Evolutionary conservation across 2,329 filamentous ascomycete genomes (phyloP).

Genomic region (Onygena corvina): DNA sequence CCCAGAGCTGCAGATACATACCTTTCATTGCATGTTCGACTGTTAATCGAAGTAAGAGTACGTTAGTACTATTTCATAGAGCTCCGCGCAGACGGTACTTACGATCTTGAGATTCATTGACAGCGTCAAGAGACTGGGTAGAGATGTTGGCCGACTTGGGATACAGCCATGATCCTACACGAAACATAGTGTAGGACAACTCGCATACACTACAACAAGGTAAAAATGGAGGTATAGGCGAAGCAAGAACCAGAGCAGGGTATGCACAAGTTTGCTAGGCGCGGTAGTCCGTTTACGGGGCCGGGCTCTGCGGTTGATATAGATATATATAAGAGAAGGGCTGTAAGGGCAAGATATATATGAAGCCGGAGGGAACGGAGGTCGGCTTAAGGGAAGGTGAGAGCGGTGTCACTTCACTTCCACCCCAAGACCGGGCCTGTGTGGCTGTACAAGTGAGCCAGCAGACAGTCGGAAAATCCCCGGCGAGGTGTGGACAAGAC

Average conservation of each 20-base stretch:
- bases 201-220: not conserved
- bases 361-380: not conserved
- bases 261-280: too few species aligned
- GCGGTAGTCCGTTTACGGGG: too few species aligned
- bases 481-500: not conserved
- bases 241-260: not conserved
- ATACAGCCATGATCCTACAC: conserved; percentile 36
- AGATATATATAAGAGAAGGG: not conserved
- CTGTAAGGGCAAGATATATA: not conserved
- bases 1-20: conserved; percentile 17
- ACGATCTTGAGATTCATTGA: conserved; percentile 45
- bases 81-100: conserved; percentile 15
- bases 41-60: conserved; percentile 13
- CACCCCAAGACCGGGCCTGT: too few species aligned
- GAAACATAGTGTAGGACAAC: conserved; percentile 24
- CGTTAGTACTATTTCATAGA: conserved; percentile 17
- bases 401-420: not conserved
- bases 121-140: conserved; percentile 45
- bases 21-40: conserved; percentile 35
- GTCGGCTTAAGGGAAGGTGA: too few species aligned
- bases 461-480: too few species aligned
- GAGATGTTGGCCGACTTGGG: conserved; percentile 35
- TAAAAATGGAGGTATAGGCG: not conserved
- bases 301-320: too few species aligned
- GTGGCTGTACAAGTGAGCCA: too few species aligned